These are phyloP conservation scores for Pleurotus citrinopileatus DNA, from an alignment of 768 basidiomycete genomes.

Conservation along the genomic window DNA sequence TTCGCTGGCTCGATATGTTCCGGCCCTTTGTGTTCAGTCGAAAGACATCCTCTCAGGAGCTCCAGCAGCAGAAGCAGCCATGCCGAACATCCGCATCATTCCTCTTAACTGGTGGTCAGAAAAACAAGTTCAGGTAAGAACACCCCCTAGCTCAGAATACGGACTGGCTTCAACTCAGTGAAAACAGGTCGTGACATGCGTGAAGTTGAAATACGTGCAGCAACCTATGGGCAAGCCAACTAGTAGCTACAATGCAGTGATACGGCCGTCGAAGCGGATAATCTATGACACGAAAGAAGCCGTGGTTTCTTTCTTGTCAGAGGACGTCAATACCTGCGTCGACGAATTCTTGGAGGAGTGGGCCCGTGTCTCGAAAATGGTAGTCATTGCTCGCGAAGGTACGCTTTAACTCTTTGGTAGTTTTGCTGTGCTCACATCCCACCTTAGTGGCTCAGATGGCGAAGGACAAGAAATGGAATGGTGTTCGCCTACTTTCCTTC, in stretches of 20 bases:
- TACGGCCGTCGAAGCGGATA: slow-evolving; percentile 83
- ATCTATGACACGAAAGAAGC: slow-evolving; percentile 89
- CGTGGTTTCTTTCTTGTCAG: slow-evolving; percentile 84
- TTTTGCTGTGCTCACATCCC: neutral
- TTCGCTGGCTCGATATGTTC: slow-evolving; percentile 73
- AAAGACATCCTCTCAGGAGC: slow-evolving; percentile 78
- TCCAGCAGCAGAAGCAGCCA: slow-evolving; percentile 87
- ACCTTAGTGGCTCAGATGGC: slow-evolving; percentile 78
- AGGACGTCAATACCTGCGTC: slow-evolving; percentile 84
- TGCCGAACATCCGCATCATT: slow-evolving; percentile 88
- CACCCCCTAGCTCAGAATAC: neutral
- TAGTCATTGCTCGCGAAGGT: slow-evolving; percentile 91
- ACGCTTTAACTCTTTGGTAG: slow-evolving; percentile 6
- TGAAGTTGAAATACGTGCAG: slow-evolving; percentile 88
- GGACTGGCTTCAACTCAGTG: neutral
- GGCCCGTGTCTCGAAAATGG: slow-evolving; percentile 91
- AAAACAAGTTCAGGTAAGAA: slow-evolving; percentile 56
- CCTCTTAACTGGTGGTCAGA: slow-evolving; percentile 92
- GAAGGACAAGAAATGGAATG: slow-evolving; percentile 65
- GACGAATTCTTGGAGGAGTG: slow-evolving; percentile 91
- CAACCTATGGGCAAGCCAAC: slow-evolving; percentile 73
- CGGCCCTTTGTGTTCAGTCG: slow-evolving; percentile 80
- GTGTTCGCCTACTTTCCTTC: slow-evolving; percentile 83
- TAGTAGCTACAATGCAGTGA: slow-evolving; percentile 56
- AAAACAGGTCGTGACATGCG: slow-evolving; percentile 77